A percentile compares a stretch with the other conserved stretches of the same genome.
Conservation (phyloP, 2,329 filamentous ascomycete genomes). For the Penicillium sp. region DNA sequence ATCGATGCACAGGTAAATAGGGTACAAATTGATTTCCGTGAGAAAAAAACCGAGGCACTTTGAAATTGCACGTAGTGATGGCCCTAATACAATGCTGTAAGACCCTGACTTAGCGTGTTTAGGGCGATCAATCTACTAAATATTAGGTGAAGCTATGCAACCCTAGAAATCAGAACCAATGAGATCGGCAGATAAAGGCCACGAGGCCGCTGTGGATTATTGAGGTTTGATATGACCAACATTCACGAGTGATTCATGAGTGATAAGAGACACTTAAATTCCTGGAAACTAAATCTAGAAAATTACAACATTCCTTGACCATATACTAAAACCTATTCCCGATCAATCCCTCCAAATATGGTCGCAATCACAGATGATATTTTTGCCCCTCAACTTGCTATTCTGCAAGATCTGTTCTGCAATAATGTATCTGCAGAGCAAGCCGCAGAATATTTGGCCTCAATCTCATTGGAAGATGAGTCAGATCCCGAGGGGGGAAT, state of each 20-base stretch:
- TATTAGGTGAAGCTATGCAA: not conserved
- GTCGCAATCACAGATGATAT: not conserved
- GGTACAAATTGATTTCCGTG: not conserved
- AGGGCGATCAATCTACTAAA: not conserved
- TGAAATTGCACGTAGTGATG: not conserved
- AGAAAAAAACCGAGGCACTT: not conserved
- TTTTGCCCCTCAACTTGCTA: not conserved
- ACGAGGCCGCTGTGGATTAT: not conserved
- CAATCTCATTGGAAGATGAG: not conserved
- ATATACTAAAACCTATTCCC: not conserved
- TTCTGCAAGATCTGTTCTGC: not conserved
- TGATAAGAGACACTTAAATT: not conserved
- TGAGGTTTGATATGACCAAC: not conserved
- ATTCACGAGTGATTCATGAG: too few species aligned
- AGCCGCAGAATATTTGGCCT: not conserved
- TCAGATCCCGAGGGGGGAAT: not conserved
- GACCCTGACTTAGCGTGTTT: not conserved
- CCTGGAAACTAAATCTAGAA: not conserved
- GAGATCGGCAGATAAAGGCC: constrained; percentile 2
- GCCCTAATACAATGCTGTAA: not conserved
- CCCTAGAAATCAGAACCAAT: not conserved
- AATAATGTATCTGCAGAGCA: not conserved
- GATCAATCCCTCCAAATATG: not conserved
- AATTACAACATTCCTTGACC: not conserved
- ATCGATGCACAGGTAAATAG: not conserved